Evolutionary conservation across 768 basidiomycete species (phyloP).

Genomic region (Mycena pura): DNA sequence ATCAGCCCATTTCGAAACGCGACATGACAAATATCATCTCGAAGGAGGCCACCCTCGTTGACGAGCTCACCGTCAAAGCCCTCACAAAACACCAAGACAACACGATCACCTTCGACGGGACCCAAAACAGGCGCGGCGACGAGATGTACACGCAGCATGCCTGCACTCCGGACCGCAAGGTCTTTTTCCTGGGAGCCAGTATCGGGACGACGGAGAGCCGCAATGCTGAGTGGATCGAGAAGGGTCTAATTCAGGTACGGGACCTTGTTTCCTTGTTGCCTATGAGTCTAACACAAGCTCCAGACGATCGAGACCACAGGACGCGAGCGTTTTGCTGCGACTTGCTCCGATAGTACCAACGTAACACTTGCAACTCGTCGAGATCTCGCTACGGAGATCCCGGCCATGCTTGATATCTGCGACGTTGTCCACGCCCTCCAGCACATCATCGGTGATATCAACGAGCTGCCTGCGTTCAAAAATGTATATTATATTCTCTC

Average conservation of each 20-base stretch:
- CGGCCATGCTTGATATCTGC: background rate
- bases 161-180: background rate
- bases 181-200: slow-evolving; percentile 1
- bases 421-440: slow-evolving; percentile 8
- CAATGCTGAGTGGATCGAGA: slow-evolving; percentile 3
- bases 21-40: slow-evolving; percentile 1
- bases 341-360: slow-evolving; percentile 2
- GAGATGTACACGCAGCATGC: background rate
- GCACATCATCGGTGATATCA: slow-evolving; percentile 13
- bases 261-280: background rate
- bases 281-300: background rate
- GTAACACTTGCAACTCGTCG: background rate
- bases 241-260: background rate
- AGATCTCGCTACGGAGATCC: background rate
- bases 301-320: background rate
- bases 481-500: background rate
- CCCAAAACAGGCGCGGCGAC: background rate
- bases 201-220: slow-evolving; percentile 5
- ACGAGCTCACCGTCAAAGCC: background rate
- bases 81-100: background rate
- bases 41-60: background rate
- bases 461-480: slow-evolving; percentile 2
- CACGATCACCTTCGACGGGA: background rate
- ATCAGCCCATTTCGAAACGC: background rate
- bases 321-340: background rate